Base-by-base conservation (phyloP, 768 basidiomycete genomes). In the Tubosaeta sp. region DNA sequence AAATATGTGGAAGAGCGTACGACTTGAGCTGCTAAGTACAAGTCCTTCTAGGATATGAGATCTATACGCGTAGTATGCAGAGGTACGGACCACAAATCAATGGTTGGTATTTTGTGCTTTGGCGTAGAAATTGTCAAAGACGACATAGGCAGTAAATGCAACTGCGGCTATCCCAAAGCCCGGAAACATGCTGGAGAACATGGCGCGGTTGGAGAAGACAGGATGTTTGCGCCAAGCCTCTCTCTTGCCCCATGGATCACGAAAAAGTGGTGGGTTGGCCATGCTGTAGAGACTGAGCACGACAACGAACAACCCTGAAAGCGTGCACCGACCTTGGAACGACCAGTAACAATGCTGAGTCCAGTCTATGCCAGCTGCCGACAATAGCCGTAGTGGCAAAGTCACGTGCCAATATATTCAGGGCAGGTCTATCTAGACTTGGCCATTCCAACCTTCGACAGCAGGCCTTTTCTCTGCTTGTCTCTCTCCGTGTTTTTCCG, bases 121-220 rank as follows among this genome's bases (percentile, higher is more conserved):
- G 44, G 71, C 61, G 58, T 78, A 77, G 27, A 87, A 51, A 65
- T 91, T 92, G 70, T 96, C 94, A 25, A 76, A 87, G 30, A 90
- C 69, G 29, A 97, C 92, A 62, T 97, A 98, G 51, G 81, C 85
- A 29, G 90, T 86, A 75, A 98, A 98, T 2, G 93, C 90, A 46
- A 86, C 90, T 44, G 92, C 78, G 31, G 90, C 95, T 50, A 92
- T 91, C 42, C 94, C 94, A 63, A 98, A 89, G 34, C 95, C 95
- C 30, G 95, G 95, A 70, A 97, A 94, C 57, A 95, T 68, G 74
- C 81, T 92, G 61, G 86, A 76, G 74, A 97, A 86, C 90, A 94
- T 94, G 59, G 81, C 79, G 36, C 85, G 82, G 59, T 86, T 87
- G 54, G 83, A 79, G 75, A 96, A 96, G 49, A 94, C 81, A n/a